A percentile compares a stretch with the other conserved stretches of the same genome.
phyloP scores from a whole-genome alignment of 768 basidiomycete genomes.

The Pulveroboletus sp. region DNA sequence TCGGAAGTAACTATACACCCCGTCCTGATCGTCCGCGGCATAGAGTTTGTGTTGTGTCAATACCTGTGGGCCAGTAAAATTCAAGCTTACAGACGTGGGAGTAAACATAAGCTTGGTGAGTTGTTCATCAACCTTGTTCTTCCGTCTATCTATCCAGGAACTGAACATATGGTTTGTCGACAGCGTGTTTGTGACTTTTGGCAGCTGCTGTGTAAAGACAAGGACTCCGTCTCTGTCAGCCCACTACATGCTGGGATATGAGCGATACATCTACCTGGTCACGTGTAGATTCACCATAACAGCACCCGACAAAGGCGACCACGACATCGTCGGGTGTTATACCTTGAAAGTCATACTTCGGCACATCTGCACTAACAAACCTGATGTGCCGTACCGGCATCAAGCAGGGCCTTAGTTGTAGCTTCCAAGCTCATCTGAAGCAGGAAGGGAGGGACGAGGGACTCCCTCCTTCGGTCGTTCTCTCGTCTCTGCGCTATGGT shows the following conservation, averaged over 20 bases:
- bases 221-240: background rate
- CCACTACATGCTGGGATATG: background rate
- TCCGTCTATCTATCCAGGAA: conserved; percentile 72
- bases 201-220: conserved; percentile 41
- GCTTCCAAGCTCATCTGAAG: conserved; percentile 43
- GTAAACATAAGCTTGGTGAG: conserved; percentile 82
- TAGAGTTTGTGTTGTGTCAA: background rate
- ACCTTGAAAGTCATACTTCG: conserved; percentile 37
- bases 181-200: conserved; percentile 76
- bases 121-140: conserved; percentile 62
- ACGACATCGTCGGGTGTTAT: conserved; percentile 73
- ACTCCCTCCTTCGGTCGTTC: conserved; percentile 61
- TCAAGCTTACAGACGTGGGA: conserved; percentile 60
- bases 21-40: conserved; percentile 43
- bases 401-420: conserved; percentile 77
- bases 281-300: conserved; percentile 70
- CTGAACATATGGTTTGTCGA: conserved; percentile 79
- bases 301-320: conserved; percentile 66
- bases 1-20: conserved; percentile 76
- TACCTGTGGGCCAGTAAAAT: no score
- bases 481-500: conserved; percentile 54
- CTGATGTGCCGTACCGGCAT: conserved; percentile 50
- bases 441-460: background rate
- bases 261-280: conserved; percentile 48
- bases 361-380: conserved; percentile 6